Evolutionary conservation across 2,329 filamentous ascomycete species (phyloP), one percentile per base, ranked within the genome.

Genomic region (Aspergillus neoniger): DNA sequence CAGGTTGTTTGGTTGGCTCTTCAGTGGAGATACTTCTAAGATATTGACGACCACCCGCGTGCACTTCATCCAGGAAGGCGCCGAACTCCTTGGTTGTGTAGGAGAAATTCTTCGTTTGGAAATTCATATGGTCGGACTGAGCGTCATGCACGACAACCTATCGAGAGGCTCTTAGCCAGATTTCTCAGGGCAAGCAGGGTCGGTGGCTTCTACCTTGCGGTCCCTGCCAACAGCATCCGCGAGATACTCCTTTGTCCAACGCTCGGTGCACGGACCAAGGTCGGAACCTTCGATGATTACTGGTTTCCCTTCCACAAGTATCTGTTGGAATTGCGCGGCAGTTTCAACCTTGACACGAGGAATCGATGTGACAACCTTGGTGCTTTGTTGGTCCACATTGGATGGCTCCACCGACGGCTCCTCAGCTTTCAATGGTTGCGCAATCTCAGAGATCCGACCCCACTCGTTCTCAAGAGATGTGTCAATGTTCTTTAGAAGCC

Each of bases 81-180:
- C 82, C 83, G 66, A 96, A 91, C 2, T 79, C 70, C 63, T 88
- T 87, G 4, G 86, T 91, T 8, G 84, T 80, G 71, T 96, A 96
- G 39, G 80, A 77, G 71, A 96, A 96, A 74, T 96, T 96, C 76
- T 96, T 96, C 49, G 82, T 80, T 59, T 87, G 87, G 71, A 96
- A 96, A 67, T 91, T 88, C 89, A 96, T 92, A 49, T 84, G 84
- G 30, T 85, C 80, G 4, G 80, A 82, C 6, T 81, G 76, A 19
- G 88, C 86, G 65, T 91, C 85, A 69, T 96, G 92, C 4, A 96
- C 85, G 10, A 92, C 81, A 14, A 96, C 84, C 84, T 91, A 59
- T 69, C 66, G 44, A 30, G 49, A 12, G 28, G 15, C 47, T 25
- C 17, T 54, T 52, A 17, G 49, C 52, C 23, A 44, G 38, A 23